These are phyloP conservation scores for Trichophyton equinum DNA, from an alignment of 2,329 filamentous ascomycete species.

Conservation along the genomic window DNA sequence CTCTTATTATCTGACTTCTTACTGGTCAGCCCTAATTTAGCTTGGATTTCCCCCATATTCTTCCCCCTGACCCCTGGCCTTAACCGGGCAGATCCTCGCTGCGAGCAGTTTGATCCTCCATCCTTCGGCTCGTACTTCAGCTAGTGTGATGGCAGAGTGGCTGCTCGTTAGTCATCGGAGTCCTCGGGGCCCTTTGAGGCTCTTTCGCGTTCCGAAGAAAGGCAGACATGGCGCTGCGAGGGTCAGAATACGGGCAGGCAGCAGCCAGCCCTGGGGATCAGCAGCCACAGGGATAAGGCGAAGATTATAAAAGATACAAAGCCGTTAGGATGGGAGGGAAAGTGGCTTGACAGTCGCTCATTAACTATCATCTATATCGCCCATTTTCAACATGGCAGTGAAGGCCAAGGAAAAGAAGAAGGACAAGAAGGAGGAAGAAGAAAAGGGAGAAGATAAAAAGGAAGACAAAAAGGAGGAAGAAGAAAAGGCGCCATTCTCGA, in stretches of 20 bases:
- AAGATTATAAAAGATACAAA: neutral
- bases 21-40: too few species aligned
- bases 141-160: neutral
- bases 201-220: neutral
- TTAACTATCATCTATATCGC: too few species aligned
- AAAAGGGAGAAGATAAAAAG: neutral
- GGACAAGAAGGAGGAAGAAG: neutral
- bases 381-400: too few species aligned
- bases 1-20: too few species aligned
- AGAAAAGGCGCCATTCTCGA: slow-evolving; percentile 15
- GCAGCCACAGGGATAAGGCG: too few species aligned
- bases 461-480: neutral
- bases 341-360: neutral
- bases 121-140: neutral
- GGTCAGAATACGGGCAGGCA: too few species aligned
- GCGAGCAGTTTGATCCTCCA: neutral
- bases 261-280: too few species aligned
- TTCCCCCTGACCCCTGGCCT: too few species aligned
- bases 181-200: neutral
- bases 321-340: neutral
- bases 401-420: too few species aligned
- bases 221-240: neutral
- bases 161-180: neutral
- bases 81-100: too few species aligned
- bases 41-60: too few species aligned